Evolutionary conservation across 2,329 filamentous ascomycete species (phyloP).

Genomic region (Ophiostoma perfectum): DNA sequence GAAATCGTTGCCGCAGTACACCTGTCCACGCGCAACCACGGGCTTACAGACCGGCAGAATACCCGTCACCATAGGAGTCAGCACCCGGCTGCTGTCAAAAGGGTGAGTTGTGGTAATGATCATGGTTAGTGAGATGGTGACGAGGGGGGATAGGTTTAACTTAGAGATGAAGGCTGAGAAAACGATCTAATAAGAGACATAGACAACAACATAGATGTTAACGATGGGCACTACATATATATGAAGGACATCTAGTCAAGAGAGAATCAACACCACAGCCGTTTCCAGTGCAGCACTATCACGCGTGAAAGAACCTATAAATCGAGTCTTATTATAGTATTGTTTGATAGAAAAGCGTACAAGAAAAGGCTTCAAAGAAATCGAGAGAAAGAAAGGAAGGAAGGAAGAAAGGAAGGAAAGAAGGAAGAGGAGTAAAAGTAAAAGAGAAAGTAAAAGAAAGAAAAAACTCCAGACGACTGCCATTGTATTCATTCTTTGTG

Average conservation of each 20-base stretch:
- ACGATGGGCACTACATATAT: not conserved
- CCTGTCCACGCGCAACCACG: conserved; percentile 16
- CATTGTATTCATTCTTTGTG: not conserved
- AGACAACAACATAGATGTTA: not conserved
- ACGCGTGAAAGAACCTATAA: not conserved
- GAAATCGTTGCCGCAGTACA: conserved; percentile 24
- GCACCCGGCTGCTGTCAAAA: not conserved
- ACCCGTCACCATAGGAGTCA: conserved; percentile 3
- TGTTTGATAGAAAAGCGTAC: not conserved
- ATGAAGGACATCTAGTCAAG: not conserved
- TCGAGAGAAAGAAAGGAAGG: conserved; percentile 1
- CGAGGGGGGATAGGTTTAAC: not conserved
- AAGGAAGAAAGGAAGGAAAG: not conserved
- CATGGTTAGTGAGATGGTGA: not conserved
- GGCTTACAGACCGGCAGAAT: not conserved
- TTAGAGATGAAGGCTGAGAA: not conserved
- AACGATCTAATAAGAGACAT: not conserved
- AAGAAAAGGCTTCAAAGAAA: not conserved
- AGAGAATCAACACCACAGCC: not conserved
- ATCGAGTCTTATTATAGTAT: not conserved
- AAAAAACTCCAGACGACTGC: conserved; percentile 10
- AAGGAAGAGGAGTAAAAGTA: not conserved
- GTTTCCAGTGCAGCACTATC: not conserved
- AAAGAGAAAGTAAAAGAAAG: not conserved
- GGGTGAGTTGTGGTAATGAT: not conserved